Evolutionary conservation across 495 filamentous ascomycete genomes (phyloP).

Genomic region (Viridothelium virens): DNA sequence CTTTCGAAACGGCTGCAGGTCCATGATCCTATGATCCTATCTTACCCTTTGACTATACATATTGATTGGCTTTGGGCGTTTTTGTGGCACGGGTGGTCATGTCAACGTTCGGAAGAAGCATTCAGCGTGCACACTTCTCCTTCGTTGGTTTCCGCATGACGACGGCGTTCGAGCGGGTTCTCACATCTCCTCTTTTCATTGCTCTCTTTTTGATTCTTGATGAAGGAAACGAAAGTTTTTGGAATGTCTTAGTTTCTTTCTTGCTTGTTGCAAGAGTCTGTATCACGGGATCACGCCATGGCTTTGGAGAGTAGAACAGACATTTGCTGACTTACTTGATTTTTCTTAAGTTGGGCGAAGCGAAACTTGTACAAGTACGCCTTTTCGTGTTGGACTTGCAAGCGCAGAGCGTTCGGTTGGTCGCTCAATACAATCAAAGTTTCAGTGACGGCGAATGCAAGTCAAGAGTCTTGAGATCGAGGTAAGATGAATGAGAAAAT

Average conservation of each 20-base stretch:
- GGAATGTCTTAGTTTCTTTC: neutral
- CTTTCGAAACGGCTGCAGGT: neutral
- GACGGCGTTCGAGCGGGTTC: neutral
- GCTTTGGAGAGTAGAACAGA: neutral
- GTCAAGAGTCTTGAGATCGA: neutral
- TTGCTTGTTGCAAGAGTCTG: neutral
- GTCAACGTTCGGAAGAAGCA: neutral
- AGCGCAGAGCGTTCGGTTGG: neutral
- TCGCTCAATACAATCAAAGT: neutral
- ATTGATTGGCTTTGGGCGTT: neutral
- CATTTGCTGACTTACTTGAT: neutral
- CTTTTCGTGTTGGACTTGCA: neutral
- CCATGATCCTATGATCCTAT: too few relatives aligned
- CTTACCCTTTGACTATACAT: slow-evolving; percentile 7
- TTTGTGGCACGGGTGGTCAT: neutral
- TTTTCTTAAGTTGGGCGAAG: neutral
- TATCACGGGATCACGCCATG: neutral
- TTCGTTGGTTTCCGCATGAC: neutral
- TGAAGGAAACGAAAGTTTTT: neutral
- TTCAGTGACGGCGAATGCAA: neutral
- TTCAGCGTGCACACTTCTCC: neutral
- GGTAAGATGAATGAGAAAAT: neutral
- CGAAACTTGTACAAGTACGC: slow-evolving; percentile 3
- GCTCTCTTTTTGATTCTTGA: neutral
- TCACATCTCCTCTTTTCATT: neutral